Conservation (phyloP, 805 yeast genomes). For the Candida oleophila region DNA sequence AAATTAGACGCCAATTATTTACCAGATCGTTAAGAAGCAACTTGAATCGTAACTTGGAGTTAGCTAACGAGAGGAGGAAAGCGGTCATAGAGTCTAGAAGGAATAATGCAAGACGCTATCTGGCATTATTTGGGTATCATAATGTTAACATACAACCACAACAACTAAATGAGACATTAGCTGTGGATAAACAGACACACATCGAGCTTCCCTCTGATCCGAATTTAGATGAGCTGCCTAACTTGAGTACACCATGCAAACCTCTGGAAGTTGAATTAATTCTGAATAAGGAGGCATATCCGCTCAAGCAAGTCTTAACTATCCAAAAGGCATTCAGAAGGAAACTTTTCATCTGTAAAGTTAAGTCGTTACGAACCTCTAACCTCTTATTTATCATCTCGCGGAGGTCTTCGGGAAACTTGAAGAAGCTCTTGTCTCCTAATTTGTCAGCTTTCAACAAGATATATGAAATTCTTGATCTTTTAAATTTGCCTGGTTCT, state of each 20-base stretch:
- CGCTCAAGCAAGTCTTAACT: not conserved
- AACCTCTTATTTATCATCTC: not conserved
- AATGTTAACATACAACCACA: not conserved
- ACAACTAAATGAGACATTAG: not conserved
- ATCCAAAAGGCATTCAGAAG: not conserved
- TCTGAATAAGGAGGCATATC: too few species aligned
- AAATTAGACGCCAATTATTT: slow-evolving; percentile 3
- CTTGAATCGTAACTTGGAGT: slow-evolving; percentile 8
- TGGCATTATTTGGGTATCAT: not conserved
- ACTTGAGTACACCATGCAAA: not conserved
- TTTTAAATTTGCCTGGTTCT: not conserved
- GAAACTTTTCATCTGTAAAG: not conserved
- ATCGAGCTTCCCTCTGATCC: not conserved
- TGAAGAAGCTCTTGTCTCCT: not conserved
- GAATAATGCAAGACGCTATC: slow-evolving; percentile 7
- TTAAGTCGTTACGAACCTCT: not conserved
- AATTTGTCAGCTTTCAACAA: not conserved
- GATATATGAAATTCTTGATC: not conserved
- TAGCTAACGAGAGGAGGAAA: slow-evolving; percentile 8
- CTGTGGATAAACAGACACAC: not conserved
- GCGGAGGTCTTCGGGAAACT: slow-evolving; percentile 1
- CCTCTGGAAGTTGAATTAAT: not conserved
- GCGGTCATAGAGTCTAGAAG: slow-evolving; percentile 7
- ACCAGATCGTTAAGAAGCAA: slow-evolving; percentile 4
- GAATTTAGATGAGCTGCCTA: not conserved